Evolutionary conservation across 345 rosid species (phyloP).

Genomic region (Citrus reticulata): DNA sequence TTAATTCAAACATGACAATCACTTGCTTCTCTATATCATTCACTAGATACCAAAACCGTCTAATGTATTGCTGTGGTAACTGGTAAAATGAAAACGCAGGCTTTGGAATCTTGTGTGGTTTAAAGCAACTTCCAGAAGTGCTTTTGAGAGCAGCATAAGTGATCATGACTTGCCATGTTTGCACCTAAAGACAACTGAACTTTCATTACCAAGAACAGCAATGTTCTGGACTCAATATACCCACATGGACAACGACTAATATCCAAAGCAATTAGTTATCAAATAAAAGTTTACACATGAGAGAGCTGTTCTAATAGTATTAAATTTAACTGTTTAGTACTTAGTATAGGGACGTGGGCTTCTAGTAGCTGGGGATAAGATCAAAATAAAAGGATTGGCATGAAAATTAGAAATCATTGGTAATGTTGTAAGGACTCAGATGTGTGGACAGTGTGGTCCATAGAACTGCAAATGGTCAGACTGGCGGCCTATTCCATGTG

Average conservation of each 20-base stretch:
- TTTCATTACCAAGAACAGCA: background rate
- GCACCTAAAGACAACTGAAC: conserved; percentile 1
- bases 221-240: background rate
- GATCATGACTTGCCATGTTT: background rate
- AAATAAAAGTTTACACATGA: too few species aligned
- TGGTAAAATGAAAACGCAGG: conserved; percentile 3
- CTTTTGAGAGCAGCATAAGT: background rate
- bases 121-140: background rate
- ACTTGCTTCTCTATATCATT: background rate
- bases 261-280: background rate
- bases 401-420: background rate
- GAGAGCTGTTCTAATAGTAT: background rate
- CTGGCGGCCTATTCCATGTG: background rate
- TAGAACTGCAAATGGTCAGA: background rate
- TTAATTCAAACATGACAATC: background rate
- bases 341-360: too few species aligned
- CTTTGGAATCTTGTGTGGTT: background rate
- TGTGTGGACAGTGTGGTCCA: background rate
- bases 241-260: background rate
- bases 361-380: background rate
- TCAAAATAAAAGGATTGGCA: background rate
- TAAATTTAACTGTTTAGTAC: background rate
- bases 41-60: background rate
- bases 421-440: background rate
- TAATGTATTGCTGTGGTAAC: background rate